These are phyloP conservation scores for Escallonia herrerae DNA, from an alignment of 129 eudicot genomes.

Conservation along the genomic window DNA sequence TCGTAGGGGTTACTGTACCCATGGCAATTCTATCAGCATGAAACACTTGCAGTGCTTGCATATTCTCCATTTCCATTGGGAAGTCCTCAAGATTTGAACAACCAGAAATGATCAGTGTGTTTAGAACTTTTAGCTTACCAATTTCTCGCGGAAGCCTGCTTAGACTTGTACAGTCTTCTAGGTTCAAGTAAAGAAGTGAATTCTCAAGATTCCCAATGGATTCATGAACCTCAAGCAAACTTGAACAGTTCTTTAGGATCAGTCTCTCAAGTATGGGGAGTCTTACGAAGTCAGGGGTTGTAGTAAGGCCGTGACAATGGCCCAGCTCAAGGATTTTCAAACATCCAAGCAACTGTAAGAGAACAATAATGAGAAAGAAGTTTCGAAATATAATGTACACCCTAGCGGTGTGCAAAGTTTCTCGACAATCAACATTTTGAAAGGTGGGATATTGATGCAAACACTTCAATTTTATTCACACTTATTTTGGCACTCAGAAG, in stretches of 20 bases:
- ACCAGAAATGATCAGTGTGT: slow-evolving; percentile 5
- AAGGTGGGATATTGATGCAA: too few relatives aligned
- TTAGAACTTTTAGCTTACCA: not conserved
- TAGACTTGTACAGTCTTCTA: not conserved
- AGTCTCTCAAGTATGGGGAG: not conserved
- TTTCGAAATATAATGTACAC: too few relatives aligned
- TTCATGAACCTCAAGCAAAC: not conserved
- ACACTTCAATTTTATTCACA: too few relatives aligned
- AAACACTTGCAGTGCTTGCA: slow-evolving; percentile 1
- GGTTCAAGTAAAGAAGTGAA: not conserved
- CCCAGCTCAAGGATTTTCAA: not conserved
- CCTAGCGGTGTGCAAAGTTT: too few relatives aligned
- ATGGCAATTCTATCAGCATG: not conserved
- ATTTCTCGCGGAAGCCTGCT: slow-evolving; percentile 4
- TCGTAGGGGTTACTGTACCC: not conserved
- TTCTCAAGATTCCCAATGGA: not conserved
- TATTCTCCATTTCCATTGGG: not conserved
- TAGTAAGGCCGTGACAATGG: not conserved
- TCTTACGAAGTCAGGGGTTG: not conserved
- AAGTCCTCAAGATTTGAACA: slow-evolving; percentile 2
- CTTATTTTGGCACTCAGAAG: too few relatives aligned
- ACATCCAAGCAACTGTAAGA: not conserved
- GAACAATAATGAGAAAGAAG: not conserved
- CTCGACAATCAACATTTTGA: too few relatives aligned
- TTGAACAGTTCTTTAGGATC: slow-evolving; percentile 2